Evolutionary conservation across 345 rosid genomes (phyloP), one percentile per base, ranked within the genome.

Genomic region (Pistacia vera): DNA sequence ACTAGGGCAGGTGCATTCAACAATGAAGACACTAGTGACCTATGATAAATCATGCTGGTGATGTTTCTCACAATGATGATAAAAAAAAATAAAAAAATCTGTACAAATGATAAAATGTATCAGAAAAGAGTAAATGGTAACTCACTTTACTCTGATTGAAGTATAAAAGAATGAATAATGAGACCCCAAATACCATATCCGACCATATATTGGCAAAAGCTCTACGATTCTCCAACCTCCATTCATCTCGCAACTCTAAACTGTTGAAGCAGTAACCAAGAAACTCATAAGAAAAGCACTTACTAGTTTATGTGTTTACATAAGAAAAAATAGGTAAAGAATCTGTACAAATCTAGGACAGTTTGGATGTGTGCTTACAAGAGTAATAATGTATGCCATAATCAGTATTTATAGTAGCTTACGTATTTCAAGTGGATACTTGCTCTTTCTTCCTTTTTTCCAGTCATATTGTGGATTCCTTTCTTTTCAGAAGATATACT

Each of bases 161-260:
- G 77, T 83, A 92, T 77, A 93, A 84, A 83, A 96, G 83, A 81
- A 90, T 46, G 77, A 93, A 96, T 70, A 91, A 70, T 18, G 99
- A 87, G 80, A 96, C 76, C 82, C 98, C 98, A 77, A 96, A 96
- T 58, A 91, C 87, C 93, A 86, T 90, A 77, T 96, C 97, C 5
- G 97, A 93, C 97, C 91, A 96, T 81, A 96, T 91, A 83, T 96
- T 96, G 70, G 97, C 98, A 87, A 93, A 96, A 75, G 97, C 88
- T 81, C 79, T 90, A 71, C 95, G 91, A 78, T 96, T 96, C 80
- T 92, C 97, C 85, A 96, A 78, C 79, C 97, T 90, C 89, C 88
- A 85, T 63, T 96, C 93, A 16, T 96, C 99, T 70, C 90, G 85
- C 80, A 96, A 80, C 83, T 93, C 97, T 82, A 96, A 88, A 81